phyloP scores from a whole-genome alignment of 75 land plant species.

The Picea glauca region DNA sequence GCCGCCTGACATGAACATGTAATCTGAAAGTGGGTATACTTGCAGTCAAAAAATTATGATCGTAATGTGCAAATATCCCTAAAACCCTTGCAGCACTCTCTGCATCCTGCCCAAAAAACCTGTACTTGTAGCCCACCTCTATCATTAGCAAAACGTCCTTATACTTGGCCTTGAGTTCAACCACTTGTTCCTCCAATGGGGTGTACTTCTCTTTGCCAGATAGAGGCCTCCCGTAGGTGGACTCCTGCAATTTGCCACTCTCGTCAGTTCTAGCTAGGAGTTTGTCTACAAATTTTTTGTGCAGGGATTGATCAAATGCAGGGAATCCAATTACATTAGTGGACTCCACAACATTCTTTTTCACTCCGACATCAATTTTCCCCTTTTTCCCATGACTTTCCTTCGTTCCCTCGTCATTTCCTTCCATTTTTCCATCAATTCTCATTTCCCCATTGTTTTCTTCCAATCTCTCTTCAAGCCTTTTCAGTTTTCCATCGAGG shows the following conservation, averaged over 20 bases:
- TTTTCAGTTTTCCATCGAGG: neutral
- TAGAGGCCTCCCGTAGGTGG: slow-evolving; percentile 23
- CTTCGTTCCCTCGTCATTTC: too few relatives aligned
- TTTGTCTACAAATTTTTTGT: slow-evolving; percentile 59
- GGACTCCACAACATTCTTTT: neutral
- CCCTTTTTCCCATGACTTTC: too few relatives aligned
- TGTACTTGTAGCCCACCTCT: slow-evolving; percentile 89
- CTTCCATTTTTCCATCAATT: too few relatives aligned
- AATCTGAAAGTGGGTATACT: slow-evolving; percentile 86
- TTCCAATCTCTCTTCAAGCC: neutral
- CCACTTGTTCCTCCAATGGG: slow-evolving; percentile 85
- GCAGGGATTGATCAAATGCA: slow-evolving; percentile 51
- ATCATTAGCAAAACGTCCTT: slow-evolving; percentile 87
- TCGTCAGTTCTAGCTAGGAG: slow-evolving; percentile 38
- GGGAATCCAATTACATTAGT: slow-evolving; percentile 13
- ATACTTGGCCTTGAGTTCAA: slow-evolving; percentile 69
- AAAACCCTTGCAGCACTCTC: slow-evolving; percentile 86
- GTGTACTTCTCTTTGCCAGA: slow-evolving; percentile 53
- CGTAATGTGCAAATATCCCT: slow-evolving; percentile 80
- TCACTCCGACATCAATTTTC: neutral
- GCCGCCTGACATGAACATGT: slow-evolving; percentile 76
- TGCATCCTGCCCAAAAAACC: slow-evolving; percentile 92
- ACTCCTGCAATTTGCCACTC: slow-evolving; percentile 13
- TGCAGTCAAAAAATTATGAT: slow-evolving; percentile 83
- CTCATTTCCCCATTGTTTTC: neutral